Evolutionary conservation across 345 rosid species (phyloP).

Genomic region (Citrus australasica): DNA sequence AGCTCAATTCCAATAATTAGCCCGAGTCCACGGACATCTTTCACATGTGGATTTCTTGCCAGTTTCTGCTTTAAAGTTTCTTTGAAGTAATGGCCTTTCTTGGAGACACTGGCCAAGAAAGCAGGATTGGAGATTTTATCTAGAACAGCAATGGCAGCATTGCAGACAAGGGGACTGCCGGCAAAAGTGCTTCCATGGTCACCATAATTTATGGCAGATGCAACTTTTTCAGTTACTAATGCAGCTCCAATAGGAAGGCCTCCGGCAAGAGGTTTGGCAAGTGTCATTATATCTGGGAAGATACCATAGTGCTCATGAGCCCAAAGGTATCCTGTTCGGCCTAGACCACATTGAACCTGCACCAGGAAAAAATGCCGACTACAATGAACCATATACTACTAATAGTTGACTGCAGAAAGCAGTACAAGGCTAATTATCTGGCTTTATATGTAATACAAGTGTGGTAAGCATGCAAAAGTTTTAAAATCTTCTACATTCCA

Average conservation of each 20-base stretch:
- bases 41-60: slow-evolving; percentile 65
- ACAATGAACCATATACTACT: background rate
- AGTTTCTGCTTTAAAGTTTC: slow-evolving; percentile 51
- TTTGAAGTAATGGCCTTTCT: slow-evolving; percentile 67
- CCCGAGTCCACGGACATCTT: slow-evolving; percentile 81
- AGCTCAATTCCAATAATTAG: slow-evolving; percentile 79
- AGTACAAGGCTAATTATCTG: background rate
- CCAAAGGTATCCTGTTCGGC: slow-evolving; percentile 80
- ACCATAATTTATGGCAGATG: slow-evolving; percentile 58
- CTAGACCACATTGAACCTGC: slow-evolving; percentile 89
- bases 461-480: background rate
- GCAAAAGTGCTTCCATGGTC: slow-evolving; percentile 98
- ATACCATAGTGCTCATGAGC: slow-evolving; percentile 67
- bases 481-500: background rate
- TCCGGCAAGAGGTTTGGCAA: slow-evolving; percentile 96
- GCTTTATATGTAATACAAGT: background rate
- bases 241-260: slow-evolving; percentile 90
- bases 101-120: slow-evolving; percentile 66
- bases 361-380: background rate
- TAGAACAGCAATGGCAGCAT: slow-evolving; percentile 59
- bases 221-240: slow-evolving; percentile 72
- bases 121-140: slow-evolving; percentile 65
- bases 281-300: slow-evolving; percentile 84
- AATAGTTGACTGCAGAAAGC: too few species aligned
- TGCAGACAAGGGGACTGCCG: slow-evolving; percentile 73